A percentile compares a stretch with the other conserved stretches of the same genome.
Conservation (phyloP, 306 rosid species). For the Coriaria nepalensis region DNA sequence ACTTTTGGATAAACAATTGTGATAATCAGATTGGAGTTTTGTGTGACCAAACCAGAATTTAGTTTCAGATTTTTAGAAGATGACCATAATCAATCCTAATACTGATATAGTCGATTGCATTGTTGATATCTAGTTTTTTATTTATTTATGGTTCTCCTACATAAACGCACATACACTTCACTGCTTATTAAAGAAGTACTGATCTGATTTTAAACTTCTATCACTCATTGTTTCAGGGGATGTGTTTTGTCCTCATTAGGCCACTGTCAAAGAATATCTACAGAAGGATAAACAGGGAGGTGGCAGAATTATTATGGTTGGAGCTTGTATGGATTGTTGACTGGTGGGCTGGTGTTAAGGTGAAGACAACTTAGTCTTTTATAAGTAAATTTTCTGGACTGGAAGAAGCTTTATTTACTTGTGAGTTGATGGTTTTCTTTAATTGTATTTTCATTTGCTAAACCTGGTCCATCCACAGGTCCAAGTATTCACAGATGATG, state of each 20-base stretch:
- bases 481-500: slow-evolving; percentile 53
- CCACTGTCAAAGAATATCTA: slow-evolving; percentile 10
- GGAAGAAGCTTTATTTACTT: neutral
- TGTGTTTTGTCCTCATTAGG: slow-evolving; percentile 10
- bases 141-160: neutral
- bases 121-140: too few species aligned
- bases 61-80: too few species aligned
- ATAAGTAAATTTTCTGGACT: neutral
- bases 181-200: neutral
- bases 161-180: neutral
- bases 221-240: slow-evolving; percentile 10
- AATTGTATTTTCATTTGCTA: slow-evolving; percentile 18
- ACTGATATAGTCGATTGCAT: too few species aligned
- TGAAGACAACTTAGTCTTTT: neutral
- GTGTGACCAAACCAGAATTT: too few species aligned
- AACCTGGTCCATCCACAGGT: slow-evolving; percentile 40
- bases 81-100: too few species aligned
- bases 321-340: slow-evolving; percentile 17
- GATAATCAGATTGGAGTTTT: too few species aligned
- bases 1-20: too few species aligned
- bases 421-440: neutral
- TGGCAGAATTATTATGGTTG: slow-evolving; percentile 15
- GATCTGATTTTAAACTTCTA: neutral
- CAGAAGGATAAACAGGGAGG: slow-evolving; percentile 14
- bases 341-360: slow-evolving; percentile 19